Base-by-base conservation (phyloP, 495 filamentous ascomycete genomes). In the Corynascus novoguineensis region DNA sequence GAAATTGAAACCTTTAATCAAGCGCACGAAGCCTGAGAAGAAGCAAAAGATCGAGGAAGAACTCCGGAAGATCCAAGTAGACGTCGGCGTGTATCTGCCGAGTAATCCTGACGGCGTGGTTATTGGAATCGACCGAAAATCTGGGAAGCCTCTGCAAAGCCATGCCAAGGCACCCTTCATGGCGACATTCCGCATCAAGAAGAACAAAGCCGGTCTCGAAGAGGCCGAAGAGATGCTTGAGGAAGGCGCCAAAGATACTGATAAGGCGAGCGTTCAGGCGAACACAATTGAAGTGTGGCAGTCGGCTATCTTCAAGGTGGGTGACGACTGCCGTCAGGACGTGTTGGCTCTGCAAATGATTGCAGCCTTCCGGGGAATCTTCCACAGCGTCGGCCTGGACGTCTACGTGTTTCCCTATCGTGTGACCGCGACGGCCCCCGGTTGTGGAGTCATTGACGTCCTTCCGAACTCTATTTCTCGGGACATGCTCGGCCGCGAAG, bases 11-110 rank as follows among this genome's bases (percentile, higher is more conserved):
- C 95, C 95, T 0, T 89, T 87, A 61, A 96, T 97, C 68, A 95
- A 95, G 71, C 84, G 79, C 44, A 87, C 88, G 34, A 99, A 99
- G 66, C 84, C 88, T 2, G 95, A 96, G 75, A 99, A 99, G 80
- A 97, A 96, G 68, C 86, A 93, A 66, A 99, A 97, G 73, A 97
- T 99, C 57, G 95, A 97, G 68, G 95, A 99, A 71, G 95, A 99
- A 66, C 78, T 99, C 8, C 87, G 92, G 51, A 95, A 96, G 68
- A 96, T 99, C 66, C 85, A 92, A 62, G 88, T 99, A 7, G 93
- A 96, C 55, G 89, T 97, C 45, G 95, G 95, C 15, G 93, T 97
- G 15, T 99, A 99, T 67, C 78, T 99, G 22, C 95, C 95, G 0
- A 93, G 90, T 68, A 97, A 99, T 67, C 92, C 95, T 2, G 95